A percentile compares a stretch with the other conserved stretches of the same genome.
These are phyloP conservation scores for Chlorella sp. DNA, from an alignment of 139 green algal species.

Conservation along the genomic window DNA sequence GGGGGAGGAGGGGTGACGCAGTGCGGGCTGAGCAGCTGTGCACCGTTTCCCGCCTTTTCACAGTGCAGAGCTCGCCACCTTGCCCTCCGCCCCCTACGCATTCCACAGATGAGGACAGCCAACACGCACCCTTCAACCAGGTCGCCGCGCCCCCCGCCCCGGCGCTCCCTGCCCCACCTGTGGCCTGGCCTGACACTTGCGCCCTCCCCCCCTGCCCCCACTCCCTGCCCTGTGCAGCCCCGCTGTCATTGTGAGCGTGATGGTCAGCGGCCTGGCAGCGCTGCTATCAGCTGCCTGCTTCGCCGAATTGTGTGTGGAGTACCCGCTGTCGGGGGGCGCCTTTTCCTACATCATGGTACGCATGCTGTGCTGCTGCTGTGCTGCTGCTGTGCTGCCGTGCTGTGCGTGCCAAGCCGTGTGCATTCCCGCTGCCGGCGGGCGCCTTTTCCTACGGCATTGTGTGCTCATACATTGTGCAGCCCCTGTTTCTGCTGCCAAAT, in stretches of 20 bases:
- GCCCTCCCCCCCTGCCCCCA: too few species aligned
- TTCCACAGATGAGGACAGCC: too few species aligned
- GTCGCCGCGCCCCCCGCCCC: too few species aligned
- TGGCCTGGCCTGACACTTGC: background rate
- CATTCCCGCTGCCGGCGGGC: conserved; percentile 32
- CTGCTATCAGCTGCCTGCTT: conserved; percentile 34
- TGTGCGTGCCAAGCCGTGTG: background rate
- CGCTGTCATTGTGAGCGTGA: conserved; percentile 22
- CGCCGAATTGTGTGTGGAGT: conserved; percentile 33
- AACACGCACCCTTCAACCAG: too few species aligned
- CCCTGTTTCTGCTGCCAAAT: too few species aligned
- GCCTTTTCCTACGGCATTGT: conserved; percentile 35
- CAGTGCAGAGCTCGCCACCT: too few species aligned
- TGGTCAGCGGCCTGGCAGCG: conserved; percentile 7
- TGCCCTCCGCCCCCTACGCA: too few species aligned
- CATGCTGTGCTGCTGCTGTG: background rate
- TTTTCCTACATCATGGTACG: conserved; percentile 42
- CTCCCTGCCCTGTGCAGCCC: conserved; percentile 6
- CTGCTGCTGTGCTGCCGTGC: background rate
- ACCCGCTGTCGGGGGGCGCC: conserved; percentile 38
- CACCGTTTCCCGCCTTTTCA: too few species aligned
- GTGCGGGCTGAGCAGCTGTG: too few species aligned
- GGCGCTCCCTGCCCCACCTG: too few species aligned
- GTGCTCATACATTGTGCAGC: background rate
- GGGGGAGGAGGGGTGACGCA: too few species aligned